phyloP scores from a whole-genome alignment of 176 grass and related monocot genomes.

The Juncus inflexus region DNA sequence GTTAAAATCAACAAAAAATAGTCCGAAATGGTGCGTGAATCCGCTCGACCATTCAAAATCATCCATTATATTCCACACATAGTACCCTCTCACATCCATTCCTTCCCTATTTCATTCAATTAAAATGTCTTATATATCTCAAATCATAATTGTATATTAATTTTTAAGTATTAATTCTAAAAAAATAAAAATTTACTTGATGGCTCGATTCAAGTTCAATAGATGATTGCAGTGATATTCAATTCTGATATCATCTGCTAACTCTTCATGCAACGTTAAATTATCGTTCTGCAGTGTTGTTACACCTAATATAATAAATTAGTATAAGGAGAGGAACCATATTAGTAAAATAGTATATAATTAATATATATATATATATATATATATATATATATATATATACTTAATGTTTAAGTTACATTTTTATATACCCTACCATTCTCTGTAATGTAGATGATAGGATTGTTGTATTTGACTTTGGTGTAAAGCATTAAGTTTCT shows the following conservation, averaged over 20 bases:
- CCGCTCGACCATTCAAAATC: slow-evolving; percentile 62
- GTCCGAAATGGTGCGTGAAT: slow-evolving; percentile 43
- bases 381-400: too few species aligned
- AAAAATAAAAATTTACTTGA: slow-evolving; percentile 31
- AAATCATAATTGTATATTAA: too few species aligned
- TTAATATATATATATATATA: too few species aligned
- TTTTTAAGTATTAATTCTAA: not conserved
- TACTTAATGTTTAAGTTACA: too few species aligned
- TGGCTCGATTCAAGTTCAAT: slow-evolving; percentile 29
- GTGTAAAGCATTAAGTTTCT: slow-evolving; percentile 51
- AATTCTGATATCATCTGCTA: slow-evolving; percentile 42
- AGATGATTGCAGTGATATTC: slow-evolving; percentile 41
- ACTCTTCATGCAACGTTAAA: slow-evolving; percentile 31
- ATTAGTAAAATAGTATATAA: too few species aligned
- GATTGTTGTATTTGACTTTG: slow-evolving; percentile 36
- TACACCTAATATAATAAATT: slow-evolving; percentile 23
- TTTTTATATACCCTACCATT: slow-evolving; percentile 27
- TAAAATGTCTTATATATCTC: not conserved
- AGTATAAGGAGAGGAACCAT: not conserved
- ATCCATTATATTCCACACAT: slow-evolving; percentile 67
- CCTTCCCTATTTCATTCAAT: slow-evolving; percentile 32
- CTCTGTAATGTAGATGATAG: slow-evolving; percentile 27
- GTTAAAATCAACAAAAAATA: slow-evolving; percentile 52
- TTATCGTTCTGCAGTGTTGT: slow-evolving; percentile 38
- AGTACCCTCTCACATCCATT: slow-evolving; percentile 51